Evolutionary conservation across 345 rosid species (phyloP), one percentile per base, ranked within the genome.

Genomic region (Capsella bursapastoris): DNA sequence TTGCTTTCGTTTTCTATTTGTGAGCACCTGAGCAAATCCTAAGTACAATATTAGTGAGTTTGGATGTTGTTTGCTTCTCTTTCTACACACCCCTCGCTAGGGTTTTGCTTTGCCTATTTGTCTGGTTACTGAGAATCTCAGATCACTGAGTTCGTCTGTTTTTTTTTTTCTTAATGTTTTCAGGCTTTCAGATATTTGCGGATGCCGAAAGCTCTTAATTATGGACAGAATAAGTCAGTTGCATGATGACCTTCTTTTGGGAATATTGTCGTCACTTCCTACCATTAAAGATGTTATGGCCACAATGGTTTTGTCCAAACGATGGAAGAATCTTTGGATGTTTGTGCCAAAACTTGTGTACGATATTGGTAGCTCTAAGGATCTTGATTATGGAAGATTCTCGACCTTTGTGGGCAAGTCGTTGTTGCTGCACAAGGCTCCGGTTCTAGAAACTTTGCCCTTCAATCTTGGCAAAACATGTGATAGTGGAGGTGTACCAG

Each of bases 251-350:
- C 32, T 66, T 3, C 58, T 66, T 11, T 50, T 66, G 32, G 18
- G 0, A 4, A 50, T 66, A 49, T 66, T 66, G 34, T 49, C 70
- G 31, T 1, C 0, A 5, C 57, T 66, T 2, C 47, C 70, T 16
- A 35, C 34, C 1, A 0, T 25, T 0, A 49, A 66, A 50, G 59
- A 66, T 66, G 58, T 66, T 22, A 16, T 12, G 16, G 47, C 32
- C 32, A 18, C 70, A 16, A 49, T 48, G 57, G 47, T 66, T 34
- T 50, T 66, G 58, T 66, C 70, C 3, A 66, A 49, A 49, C 58
- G 58, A 1, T 66, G 58, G 70, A 11, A 34, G 2, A 34, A 22
- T 48, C 57, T 66, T 49, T 66, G 70, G 70, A 22, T 22, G 25
- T 22, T 22, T 22, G 25, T 22, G 25, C 25, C 25, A 22, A 22